A percentile compares a stretch with the other conserved stretches of the same genome.
These are phyloP conservation scores for Solanum neorickii DNA, from an alignment of 257 asterid species.

Conservation along the genomic window DNA sequence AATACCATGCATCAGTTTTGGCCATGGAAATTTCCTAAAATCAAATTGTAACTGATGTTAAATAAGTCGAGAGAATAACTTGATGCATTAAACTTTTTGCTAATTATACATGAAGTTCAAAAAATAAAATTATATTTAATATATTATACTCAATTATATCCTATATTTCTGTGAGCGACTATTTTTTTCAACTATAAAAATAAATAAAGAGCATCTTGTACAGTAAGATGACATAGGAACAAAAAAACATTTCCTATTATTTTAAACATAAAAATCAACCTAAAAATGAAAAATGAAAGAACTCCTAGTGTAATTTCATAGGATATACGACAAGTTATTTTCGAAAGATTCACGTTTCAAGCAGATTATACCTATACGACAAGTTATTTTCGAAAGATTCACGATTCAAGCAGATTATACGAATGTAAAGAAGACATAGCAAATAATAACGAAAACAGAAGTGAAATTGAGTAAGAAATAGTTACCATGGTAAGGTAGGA, in stretches of 20 bases:
- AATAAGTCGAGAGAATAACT: fast-evolving
- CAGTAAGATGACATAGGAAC: neutral
- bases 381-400: neutral
- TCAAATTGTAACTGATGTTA: neutral
- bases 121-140: neutral
- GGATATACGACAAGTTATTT: neutral
- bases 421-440: neutral
- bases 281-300: neutral
- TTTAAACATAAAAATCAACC: neutral
- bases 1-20: neutral
- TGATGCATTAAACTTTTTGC: neutral
- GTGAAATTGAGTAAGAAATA: neutral
- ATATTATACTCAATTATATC: neutral
- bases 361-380: neutral
- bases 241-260: neutral
- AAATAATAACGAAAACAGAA: neutral
- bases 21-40: neutral
- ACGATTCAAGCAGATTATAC: neutral
- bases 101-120: neutral
- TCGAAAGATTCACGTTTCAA: neutral
- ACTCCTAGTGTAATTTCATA: neutral
- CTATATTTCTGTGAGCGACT: neutral
- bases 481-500: conserved; percentile 91
- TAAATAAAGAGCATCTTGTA: neutral
- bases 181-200: neutral